Evolutionary conservation across 1,284 basidiomycete genomes (phyloP), one percentile per base, ranked within the genome.

Genomic region (Rhodotorula glutinis): DNA sequence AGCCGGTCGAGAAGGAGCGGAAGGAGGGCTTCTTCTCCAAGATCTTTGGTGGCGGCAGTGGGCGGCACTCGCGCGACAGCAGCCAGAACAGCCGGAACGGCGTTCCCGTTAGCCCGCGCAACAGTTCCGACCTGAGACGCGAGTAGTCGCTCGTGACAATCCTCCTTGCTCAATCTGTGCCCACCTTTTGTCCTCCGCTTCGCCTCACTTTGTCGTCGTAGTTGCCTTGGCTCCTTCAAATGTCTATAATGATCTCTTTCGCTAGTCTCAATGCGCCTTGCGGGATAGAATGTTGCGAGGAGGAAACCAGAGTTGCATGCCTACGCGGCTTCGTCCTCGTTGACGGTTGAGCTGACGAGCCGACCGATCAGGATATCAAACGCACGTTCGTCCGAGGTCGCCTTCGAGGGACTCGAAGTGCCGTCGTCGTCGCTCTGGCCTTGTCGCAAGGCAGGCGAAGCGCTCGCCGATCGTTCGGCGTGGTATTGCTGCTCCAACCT

Each of bases 351-450:
- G 7, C 57, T 52, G 38, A 62, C 65, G 57, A 72, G 53, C 46
- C 71, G 49, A 19, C 71, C 71, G 10, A 72, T 62, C 16, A 67
- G n/a, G 40, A 72, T 33, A 21, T 72, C 71, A 25, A 72, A 58
- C n/a, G 62, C 69, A n/a, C 52, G 46, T n/a, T 58, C 63, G 13
- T 44, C 52, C 23, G 53, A 25, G 19, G 33, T 44, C 33, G 44
- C 51, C 38, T 62, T 56, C 33, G 21, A 25, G 16, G 17, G 38
- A 9, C 38, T 41, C 16, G 56, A 53, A 4, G 30, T 38, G 11
- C 33, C 57, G 3, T 30, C 23, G 19, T 25, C 33, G 19, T 27
- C 47, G 17, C 43, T 55, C 16, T 11, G 43, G 17, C 27, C 25
- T 11, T 38, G 25, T 10, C 47, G 25, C 38, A 13, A 33, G 19